Percentiles rank a stretch among this genome's conserved stretches.
Conservation (phyloP, 768 basidiomycete species). For the Boletus subcaerulescens region DNA sequence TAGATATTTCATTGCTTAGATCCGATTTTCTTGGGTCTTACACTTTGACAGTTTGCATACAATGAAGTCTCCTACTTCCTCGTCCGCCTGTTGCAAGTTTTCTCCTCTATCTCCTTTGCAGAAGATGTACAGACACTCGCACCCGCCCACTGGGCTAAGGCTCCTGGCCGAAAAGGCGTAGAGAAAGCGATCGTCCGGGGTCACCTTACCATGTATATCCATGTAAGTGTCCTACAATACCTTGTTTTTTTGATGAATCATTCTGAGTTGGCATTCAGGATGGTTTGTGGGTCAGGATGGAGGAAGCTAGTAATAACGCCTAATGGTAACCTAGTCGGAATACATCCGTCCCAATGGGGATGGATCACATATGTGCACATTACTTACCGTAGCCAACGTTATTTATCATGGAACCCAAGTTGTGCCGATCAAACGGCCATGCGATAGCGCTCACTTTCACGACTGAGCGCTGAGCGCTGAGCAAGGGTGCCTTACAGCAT, state of each 20-base stretch:
- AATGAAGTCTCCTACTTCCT: constrained; percentile 64
- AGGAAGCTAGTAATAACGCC: constrained; percentile 2
- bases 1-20: background rate
- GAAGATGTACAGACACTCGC: constrained; percentile 45
- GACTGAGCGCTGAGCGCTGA: too few species aligned
- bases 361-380: too few species aligned
- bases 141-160: constrained; percentile 43
- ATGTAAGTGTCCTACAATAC: constrained; percentile 30
- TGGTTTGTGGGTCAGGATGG: constrained; percentile 29
- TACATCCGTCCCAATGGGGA: background rate
- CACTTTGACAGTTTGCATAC: constrained; percentile 52
- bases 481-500: too few species aligned
- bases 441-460: too few species aligned
- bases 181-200: constrained; percentile 46
- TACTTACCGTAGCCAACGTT: too few species aligned
- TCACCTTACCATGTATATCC: constrained; percentile 54
- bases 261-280: constrained; percentile 12
- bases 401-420: too few species aligned
- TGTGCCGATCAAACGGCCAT: too few species aligned
- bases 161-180: constrained; percentile 35
- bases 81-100: constrained; percentile 55
- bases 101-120: constrained; percentile 45
- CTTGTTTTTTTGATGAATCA: background rate
- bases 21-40: background rate
- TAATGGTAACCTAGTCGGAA: background rate